Evolutionary conservation across 164 flowering plant genomes (phyloP), one percentile per base, ranked within the genome.

Genomic region (Umbellularia californica): DNA sequence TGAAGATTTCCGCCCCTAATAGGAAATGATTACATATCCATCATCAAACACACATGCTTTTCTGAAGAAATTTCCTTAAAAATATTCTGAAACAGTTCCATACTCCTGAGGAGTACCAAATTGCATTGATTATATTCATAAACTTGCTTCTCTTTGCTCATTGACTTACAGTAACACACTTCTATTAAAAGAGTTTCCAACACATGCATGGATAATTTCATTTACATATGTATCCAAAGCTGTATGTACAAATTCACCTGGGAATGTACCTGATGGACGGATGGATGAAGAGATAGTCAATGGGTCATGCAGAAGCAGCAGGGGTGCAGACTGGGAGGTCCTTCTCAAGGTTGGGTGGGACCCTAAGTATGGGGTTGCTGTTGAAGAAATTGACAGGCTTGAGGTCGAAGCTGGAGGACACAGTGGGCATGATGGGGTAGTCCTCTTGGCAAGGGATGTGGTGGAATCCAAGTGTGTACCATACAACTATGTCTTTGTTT

Each of bases 361-460:
- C 68, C 41, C 77, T 50, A 27, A 89, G 88, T 20, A 85, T 87
- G 1, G 93, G 95, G 75, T 92, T 90, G 64, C 85, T 81, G 64
- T 92, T 89, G 33, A 90, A 92, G 87, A 92, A 92, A 73, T 90
- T 91, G 5, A 82, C 88, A 0, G 94, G 96, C 84, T 87, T 88
- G 50, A 91, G 66, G 65, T 87, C 92, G 65, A 90, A 91, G 82
- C 92, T 89, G 0, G 90, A 77, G 0, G 88, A 77, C n/a, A 91
- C 83, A 0, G 91, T 87, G 1, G 96, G 90, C 96, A 91, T 91
- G 51, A 88, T 77, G 0, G 97, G 94, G 60, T 79, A 92, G 64
- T 92, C 94, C 77, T 90, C 96, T 79, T 92, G 92, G 76, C 88
- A 87, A 0, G 97, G 97, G 41, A 88, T 69, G 72, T 91, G 97